A percentile compares a stretch with the other conserved stretches of the same genome.
These are phyloP conservation scores for Umbelopsis ramanniana DNA, from an alignment of 192 early-diverging fungal genomes.

Conservation along the genomic window DNA sequence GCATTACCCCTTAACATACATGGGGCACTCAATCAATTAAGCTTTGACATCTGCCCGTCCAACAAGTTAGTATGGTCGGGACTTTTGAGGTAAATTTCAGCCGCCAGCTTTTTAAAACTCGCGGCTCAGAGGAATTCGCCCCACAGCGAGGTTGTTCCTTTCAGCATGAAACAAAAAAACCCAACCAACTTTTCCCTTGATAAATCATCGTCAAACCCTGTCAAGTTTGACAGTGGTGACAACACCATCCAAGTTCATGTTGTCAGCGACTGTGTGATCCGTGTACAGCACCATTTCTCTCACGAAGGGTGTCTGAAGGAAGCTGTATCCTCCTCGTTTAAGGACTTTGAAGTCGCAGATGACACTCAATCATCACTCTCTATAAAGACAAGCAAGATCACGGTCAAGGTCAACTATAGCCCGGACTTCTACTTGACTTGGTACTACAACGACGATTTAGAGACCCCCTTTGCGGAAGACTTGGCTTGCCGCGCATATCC, in stretches of 20 bases:
- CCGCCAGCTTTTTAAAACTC: not conserved
- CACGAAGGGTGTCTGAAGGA: slow-evolving; percentile 12
- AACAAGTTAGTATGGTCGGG: no score
- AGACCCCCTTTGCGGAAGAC: slow-evolving; percentile 50
- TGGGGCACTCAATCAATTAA: no score
- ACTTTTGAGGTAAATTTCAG: not conserved
- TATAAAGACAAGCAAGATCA: slow-evolving; percentile 17
- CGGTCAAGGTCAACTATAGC: slow-evolving; percentile 4
- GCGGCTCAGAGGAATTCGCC: not conserved
- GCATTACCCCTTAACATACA: no score
- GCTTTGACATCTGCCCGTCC: no score
- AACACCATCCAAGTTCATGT: slow-evolving; percentile 23
- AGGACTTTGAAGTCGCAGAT: not conserved
- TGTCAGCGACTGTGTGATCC: slow-evolving; percentile 17
- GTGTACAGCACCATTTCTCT: slow-evolving; percentile 20
- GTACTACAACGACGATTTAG: slow-evolving; percentile 7
- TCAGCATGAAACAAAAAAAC: slow-evolving; percentile 22
- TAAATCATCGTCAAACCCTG: slow-evolving; percentile 22
- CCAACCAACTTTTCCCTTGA: slow-evolving; percentile 20
- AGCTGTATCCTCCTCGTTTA: not conserved
- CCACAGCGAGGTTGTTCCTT: not conserved
- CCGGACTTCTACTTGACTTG: slow-evolving; percentile 16
- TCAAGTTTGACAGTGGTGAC: slow-evolving; percentile 11
- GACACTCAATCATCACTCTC: not conserved
- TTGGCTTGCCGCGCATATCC: slow-evolving; percentile 53